phyloP scores from a whole-genome alignment of 257 asterid genomes.

The Solanum virginianum region DNA sequence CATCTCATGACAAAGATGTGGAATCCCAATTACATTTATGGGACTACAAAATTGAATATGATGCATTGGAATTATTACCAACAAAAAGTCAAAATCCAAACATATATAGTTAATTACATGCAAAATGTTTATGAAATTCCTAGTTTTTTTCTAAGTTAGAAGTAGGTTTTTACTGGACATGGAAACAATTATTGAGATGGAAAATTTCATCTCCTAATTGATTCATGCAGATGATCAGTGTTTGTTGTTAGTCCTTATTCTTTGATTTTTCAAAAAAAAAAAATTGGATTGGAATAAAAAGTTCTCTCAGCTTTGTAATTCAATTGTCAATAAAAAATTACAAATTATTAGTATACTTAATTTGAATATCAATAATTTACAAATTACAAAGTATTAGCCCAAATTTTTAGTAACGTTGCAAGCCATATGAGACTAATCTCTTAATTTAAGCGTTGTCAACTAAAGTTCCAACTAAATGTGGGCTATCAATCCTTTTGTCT shows the following conservation, averaged over 20 bases:
- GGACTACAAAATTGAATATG: slow-evolving; percentile 24
- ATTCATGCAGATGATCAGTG: not conserved
- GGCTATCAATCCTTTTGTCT: too few relatives aligned
- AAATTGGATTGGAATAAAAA: not conserved
- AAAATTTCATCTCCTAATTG: too few relatives aligned
- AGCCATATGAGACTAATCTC: too few relatives aligned
- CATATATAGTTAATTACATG: not conserved
- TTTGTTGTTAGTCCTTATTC: not conserved
- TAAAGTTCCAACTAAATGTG: too few relatives aligned
- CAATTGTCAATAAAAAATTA: not conserved
- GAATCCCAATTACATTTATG: slow-evolving; percentile 19
- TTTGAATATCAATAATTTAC: not conserved
- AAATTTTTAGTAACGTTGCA: too few relatives aligned
- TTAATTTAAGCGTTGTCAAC: too few relatives aligned
- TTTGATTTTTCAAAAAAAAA: not conserved
- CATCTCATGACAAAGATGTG: not conserved
- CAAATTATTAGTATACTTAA: too few relatives aligned
- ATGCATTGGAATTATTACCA: not conserved
- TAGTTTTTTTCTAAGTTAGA: not conserved
- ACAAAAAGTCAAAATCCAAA: not conserved
- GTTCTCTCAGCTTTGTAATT: not conserved
- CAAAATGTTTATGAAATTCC: not conserved
- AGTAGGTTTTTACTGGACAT: not conserved
- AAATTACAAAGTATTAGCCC: too few relatives aligned
- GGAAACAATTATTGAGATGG: not conserved